These are phyloP conservation scores for Backusella australiensis DNA, from an alignment of 192 early-diverging fungal genomes.

Conservation along the genomic window DNA sequence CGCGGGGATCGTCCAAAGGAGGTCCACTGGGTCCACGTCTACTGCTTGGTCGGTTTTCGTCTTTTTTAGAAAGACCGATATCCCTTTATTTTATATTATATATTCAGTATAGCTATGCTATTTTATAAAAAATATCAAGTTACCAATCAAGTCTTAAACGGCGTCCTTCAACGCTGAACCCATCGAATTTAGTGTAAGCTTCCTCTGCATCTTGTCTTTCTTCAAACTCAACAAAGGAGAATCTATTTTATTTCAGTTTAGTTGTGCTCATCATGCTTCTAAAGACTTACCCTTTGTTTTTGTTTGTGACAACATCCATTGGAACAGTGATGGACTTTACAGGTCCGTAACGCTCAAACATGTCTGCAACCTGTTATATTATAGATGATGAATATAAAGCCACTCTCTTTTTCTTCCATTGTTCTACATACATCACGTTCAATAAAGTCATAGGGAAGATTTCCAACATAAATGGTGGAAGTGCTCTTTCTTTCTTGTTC, in stretches of 20 bases:
- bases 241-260: slow-evolving; percentile 40
- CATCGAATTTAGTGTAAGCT: slow-evolving; percentile 58
- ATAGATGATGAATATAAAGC: neutral
- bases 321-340: slow-evolving; percentile 66
- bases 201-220: slow-evolving; percentile 62
- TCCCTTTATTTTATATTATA: slow-evolving; percentile 6
- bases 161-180: slow-evolving; percentile 54
- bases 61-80: slow-evolving; percentile 23
- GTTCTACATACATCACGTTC: slow-evolving; percentile 59
- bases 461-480: slow-evolving; percentile 71
- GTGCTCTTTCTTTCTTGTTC: slow-evolving; percentile 63
- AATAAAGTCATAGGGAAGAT: slow-evolving; percentile 68
- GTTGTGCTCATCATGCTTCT: neutral
- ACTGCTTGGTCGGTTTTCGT: slow-evolving; percentile 12
- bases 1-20: slow-evolving; percentile 10
- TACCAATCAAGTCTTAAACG: slow-evolving; percentile 55
- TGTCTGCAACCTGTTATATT: slow-evolving; percentile 35
- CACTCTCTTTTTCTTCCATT: neutral
- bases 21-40: slow-evolving; percentile 7
- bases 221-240: slow-evolving; percentile 75
- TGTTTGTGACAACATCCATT: slow-evolving; percentile 63
- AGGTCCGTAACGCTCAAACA: slow-evolving; percentile 76
- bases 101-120: too few relatives aligned
- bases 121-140: neutral
- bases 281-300: slow-evolving; percentile 71